Base-by-base conservation (phyloP, 768 basidiomycete genomes). In the Termitomyces titanicus region DNA sequence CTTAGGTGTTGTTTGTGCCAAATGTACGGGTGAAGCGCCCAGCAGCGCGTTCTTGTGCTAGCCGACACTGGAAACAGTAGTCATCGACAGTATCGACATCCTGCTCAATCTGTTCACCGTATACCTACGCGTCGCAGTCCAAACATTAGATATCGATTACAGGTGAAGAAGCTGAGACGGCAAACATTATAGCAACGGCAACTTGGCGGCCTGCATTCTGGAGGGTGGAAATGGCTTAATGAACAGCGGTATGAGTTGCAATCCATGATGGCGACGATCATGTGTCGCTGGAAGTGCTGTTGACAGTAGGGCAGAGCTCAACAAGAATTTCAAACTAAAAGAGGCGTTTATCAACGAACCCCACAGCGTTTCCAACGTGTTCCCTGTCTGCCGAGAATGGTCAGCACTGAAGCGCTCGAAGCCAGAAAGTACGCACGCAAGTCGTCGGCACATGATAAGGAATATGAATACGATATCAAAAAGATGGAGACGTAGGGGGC, bases 281-380 rank as follows among this genome's bases (percentile, higher is more conserved):
- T 68, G 59, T 89, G 88, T 50, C 88, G 83, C 69, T 90, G 89
- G 66, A 90, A 91, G 67, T 91, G 89, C 89, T 91, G 57, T 35
- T 58, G 24, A 53, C 43, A 5, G 43, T 46, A n/a, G 55, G 42
- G 27, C n/a, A 24, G 22, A 10, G 11, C 17, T 52, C 35, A 34
- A 15, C 24, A 4, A 25, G 22, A 10, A 45, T 57, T 47, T 18
- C 20, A 29, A 47, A 27, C 37, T 47, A 5, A 27, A 17, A 53
- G 12, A 55, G 34, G 38, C 42, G 29, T 18, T 9, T 3, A 40
- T 31, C 18, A 34, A 59, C 67, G 61, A 72, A 90, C 88, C 63
- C 84, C 83, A 68, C 89, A 91, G 56, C 75, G 78, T 52, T 74
- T 71, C 88, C 88, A 91, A 22, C 80, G 81, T 18, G 88, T 90